Conservation (phyloP, 1,284 basidiomycete species). For the Singerocomus rubriflavus region DNA sequence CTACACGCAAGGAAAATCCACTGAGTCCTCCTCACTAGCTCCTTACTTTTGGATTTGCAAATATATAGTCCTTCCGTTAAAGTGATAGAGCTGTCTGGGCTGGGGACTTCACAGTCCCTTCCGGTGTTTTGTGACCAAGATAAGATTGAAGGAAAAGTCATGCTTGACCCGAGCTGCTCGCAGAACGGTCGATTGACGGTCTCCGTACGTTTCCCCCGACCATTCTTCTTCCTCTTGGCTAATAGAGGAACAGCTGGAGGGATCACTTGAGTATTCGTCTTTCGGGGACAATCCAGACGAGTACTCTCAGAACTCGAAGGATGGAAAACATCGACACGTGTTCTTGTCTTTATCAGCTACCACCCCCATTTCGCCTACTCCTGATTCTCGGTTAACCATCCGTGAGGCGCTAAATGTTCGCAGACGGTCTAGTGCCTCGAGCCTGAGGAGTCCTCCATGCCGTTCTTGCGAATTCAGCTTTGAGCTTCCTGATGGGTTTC, state of each 20-base stretch:
- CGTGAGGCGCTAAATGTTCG: conserved; percentile 48
- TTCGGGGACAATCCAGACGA: conserved; percentile 29
- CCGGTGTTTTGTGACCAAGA: conserved; percentile 62
- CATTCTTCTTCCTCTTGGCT: neutral
- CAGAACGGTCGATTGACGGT: conserved; percentile 56
- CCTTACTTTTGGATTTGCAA: conserved; percentile 54
- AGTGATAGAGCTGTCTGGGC: conserved; percentile 38
- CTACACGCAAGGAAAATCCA: neutral
- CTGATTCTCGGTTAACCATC: conserved; percentile 47
- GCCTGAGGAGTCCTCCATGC: conserved; percentile 32
- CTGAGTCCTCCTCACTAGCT: conserved; percentile 37
- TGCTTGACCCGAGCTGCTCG: conserved; percentile 49
- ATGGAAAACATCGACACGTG: conserved; percentile 46
- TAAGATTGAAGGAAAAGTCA: conserved; percentile 55
- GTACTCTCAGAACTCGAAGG: conserved; percentile 16
- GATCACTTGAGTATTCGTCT: conserved; percentile 52
- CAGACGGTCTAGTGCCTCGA: conserved; percentile 42
- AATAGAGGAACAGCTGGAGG: conserved; percentile 50
- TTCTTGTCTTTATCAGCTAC: conserved; percentile 54
- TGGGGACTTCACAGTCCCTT: conserved; percentile 37
- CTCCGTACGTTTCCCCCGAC: conserved; percentile 40
- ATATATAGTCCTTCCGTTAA: conserved; percentile 59
- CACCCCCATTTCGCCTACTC: conserved; percentile 41
- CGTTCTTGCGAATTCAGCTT: conserved; percentile 57
- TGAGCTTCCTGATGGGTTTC: conserved; percentile 48